Conservation (phyloP, 257 asterid species). For the Echites panduratus region DNA sequence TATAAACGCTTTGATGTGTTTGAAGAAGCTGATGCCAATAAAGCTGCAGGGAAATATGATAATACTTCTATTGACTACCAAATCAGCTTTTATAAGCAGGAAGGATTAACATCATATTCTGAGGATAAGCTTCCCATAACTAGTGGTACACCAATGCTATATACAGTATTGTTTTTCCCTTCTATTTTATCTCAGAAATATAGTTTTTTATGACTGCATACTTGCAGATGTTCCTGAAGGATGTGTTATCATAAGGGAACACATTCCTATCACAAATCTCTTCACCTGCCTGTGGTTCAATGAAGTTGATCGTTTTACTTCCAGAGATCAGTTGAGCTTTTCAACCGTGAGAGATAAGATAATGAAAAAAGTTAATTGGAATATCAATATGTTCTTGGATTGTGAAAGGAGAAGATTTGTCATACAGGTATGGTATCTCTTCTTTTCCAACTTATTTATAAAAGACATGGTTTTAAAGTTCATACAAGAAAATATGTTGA, state of each 20-base stretch:
- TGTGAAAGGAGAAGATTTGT: conserved; percentile 93
- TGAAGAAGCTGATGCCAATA: conserved; percentile 95
- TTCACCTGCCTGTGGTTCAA: conserved; percentile 95
- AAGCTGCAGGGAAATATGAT: conserved; percentile 80
- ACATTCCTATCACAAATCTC: conserved; percentile 80
- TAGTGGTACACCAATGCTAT: conserved; percentile 51
- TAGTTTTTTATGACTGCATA: conserved; percentile 11
- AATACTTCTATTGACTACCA: conserved; percentile 72
- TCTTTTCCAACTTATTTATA: background rate
- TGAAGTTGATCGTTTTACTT: conserved; percentile 93
- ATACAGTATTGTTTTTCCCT: conserved; percentile 8
- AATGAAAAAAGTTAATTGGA: conserved; percentile 61
- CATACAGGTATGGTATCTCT: conserved; percentile 52
- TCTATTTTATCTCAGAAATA: conserved; percentile 14
- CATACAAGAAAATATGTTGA: background rate
- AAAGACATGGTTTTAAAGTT: background rate
- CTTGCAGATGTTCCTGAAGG: conserved; percentile 99
- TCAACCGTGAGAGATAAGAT: conserved; percentile 90
- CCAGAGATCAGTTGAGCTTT: conserved; percentile 96
- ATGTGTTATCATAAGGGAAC: conserved; percentile 85
- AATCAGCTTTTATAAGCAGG: conserved; percentile 69
- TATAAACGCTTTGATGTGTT: conserved; percentile 84
- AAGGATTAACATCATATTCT: conserved; percentile 85
- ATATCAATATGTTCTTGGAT: conserved; percentile 77
- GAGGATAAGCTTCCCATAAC: conserved; percentile 87